Percentiles rank a stretch among this genome's conserved stretches.
These are phyloP conservation scores for Obelidium mucronatum DNA, from an alignment of 192 early-diverging fungal genomes.

Conservation along the genomic window DNA sequence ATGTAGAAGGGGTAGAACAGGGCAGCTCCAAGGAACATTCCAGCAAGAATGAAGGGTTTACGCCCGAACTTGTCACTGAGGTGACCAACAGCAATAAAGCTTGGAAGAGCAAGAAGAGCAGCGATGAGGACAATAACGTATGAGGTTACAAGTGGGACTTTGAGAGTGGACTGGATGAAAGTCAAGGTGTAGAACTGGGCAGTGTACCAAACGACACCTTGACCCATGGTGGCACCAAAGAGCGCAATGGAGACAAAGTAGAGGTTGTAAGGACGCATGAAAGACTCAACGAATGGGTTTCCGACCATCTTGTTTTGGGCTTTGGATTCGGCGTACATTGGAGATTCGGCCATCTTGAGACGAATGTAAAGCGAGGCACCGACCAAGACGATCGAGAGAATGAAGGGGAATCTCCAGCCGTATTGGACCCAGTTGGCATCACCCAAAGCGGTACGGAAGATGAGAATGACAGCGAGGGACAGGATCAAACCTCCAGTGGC, in stretches of 20 bases:
- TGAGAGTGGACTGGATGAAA: constrained; percentile 23
- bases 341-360: constrained; percentile 36
- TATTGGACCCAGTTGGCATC: constrained; percentile 8
- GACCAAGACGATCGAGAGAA: constrained; percentile 40
- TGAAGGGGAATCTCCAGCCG: constrained; percentile 46
- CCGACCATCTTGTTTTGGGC: constrained; percentile 17
- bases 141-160: neutral
- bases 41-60: constrained; percentile 37
- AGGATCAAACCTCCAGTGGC: constrained; percentile 32
- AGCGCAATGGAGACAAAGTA: neutral
- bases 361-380: constrained; percentile 36
- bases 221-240: constrained; percentile 40
- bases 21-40: constrained; percentile 15
- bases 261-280: constrained; percentile 31
- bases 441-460: constrained; percentile 11
- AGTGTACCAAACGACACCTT: constrained; percentile 26
- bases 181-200: constrained; percentile 29
- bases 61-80: constrained; percentile 42
- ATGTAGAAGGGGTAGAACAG: constrained; percentile 37
- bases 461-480: constrained; percentile 33
- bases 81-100: constrained; percentile 27
- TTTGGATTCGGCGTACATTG: constrained; percentile 21
- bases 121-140: constrained; percentile 29
- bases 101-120: constrained; percentile 22
- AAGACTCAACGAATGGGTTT: constrained; percentile 31